A percentile compares a stretch with the other conserved stretches of the same genome.
Conservation (phyloP, 2,329 filamentous ascomycete genomes). For the Iodosphaeria phyllophila region DNA sequence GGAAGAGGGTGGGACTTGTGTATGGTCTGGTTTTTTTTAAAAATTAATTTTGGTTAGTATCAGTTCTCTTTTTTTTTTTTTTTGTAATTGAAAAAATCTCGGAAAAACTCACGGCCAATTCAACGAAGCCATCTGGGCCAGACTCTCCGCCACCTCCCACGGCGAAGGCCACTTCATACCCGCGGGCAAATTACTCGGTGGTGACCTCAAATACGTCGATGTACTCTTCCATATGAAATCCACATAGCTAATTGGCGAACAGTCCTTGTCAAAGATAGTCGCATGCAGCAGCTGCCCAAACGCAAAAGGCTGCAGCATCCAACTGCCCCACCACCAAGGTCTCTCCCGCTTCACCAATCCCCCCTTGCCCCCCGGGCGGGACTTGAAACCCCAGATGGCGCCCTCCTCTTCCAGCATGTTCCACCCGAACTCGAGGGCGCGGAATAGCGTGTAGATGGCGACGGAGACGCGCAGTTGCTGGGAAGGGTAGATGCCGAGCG, state of each 20-base stretch:
- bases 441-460: conserved; percentile 64
- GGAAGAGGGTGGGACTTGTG: conserved; percentile 74
- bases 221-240: conserved; percentile 50
- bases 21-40: conserved; percentile 37
- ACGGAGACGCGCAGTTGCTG: conserved; percentile 49
- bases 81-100: not conserved
- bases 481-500: conserved; percentile 55
- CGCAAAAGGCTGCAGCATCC: conserved; percentile 61
- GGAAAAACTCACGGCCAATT: conserved; percentile 55
- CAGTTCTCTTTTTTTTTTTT: not conserved
- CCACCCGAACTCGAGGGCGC: conserved; percentile 72
- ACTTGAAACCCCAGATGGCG: conserved; percentile 39
- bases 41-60: not conserved
- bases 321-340: conserved; percentile 74
- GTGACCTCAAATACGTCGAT: conserved; percentile 56
- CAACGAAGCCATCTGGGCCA: conserved; percentile 64
- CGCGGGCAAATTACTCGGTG: conserved; percentile 49
- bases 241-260: conserved; percentile 23
- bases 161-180: conserved; percentile 55
- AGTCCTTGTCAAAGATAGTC: conserved; percentile 59
- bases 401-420: conserved; percentile 64
- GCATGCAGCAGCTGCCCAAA: conserved; percentile 63
- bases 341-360: conserved; percentile 37
- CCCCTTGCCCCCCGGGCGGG: conserved; percentile 18
- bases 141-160: conserved; percentile 59